Base-by-base conservation (phyloP, 129 eudicot species). In the Arctium lappa region DNA sequence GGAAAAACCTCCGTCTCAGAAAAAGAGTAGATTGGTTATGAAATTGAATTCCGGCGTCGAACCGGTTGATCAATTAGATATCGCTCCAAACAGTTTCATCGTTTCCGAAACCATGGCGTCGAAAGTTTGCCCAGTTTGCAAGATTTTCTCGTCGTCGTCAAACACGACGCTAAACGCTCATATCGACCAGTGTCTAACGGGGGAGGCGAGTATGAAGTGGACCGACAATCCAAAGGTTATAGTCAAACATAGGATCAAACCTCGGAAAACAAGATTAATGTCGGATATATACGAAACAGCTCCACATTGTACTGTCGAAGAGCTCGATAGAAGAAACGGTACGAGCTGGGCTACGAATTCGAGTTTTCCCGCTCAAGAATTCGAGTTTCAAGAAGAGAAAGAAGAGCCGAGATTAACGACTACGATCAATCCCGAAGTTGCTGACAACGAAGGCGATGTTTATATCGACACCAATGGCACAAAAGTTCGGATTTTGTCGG, bases 121-220 rank as follows among this genome's bases (percentile, higher is more conserved):
- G 5, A 95, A 95, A 82, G 85, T 91, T 16, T 95, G 98, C 76
- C 98, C 98, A 8, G 97, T 95, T 73, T 95, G 98, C 90, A 93
- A 90, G 82, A 88, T 80, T 8, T 95, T 95, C 75, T 82, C 98
- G 7, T 95, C 97, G 22, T 91, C 97, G 34, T 95, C 98, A 0
- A 92, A 92, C 85, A 95, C 97, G n/a, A 92, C 98, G 2, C 80
- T 95, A 87, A 95, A 95, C 84, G 98, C 98, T 32, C 98, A 95
- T 73, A 95, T 95, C 37, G 97, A 95, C 83, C 97, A 95, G 72
- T 95, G 98, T 84, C 91, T 95, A 83, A 89, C 94, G 37, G 92
- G 90, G 48, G 92, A 92, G 77, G 87, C 93, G 37, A 62, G 87
- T 15, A 46, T 81, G 75, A 87, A 80, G 79, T 89, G 93, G 93